Base-by-base conservation (phyloP, 345 rosid genomes). In the Cardiospermum halicacabum region DNA sequence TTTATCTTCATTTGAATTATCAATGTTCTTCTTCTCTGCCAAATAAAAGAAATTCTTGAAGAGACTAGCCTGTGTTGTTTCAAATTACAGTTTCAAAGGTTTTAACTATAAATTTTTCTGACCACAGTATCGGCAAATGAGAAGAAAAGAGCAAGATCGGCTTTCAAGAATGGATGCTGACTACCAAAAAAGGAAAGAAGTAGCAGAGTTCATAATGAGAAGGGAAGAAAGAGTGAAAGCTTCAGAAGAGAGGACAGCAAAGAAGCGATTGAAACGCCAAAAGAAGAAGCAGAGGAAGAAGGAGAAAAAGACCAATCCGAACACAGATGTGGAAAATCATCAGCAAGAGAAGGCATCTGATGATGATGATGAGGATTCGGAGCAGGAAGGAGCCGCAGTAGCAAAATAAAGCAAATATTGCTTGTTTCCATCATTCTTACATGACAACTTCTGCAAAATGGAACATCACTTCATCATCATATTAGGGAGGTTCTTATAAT, bases 61-160 rank as follows among this genome's bases (percentile, higher is more conserved):
- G n/a, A 7, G 36, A 53, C 50, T 56, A 40, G 27, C 40, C 39
- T 65, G 3, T 39, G 3, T n/a, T n/a, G n/a, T n/a, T n/a, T n/a
- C n/a, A n/a, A n/a, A n/a, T n/a, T n/a, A n/a, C 27, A 39, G 39
- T 31, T 39, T 26, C 27, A 7, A n/a, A 39, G 18, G 10, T 21
- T 27, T 55, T 28, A 19, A 55, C 18, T 24, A 21, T 65, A 18
- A 68, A 7, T 34, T 53, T 11, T 51, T 39, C 16, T 39, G 60
- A 30, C 58, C 49, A 71, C 84, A 94, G 97, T 94, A 89, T 69
- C 89, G 99, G 26, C 99, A 94, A 74, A 94, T 94, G 99, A 84
- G 96, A 66, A 74, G 99, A 66, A 84, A 78, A 70, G 99, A 94
- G 72, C 96, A 89, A 75, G 99, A 88, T 57, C 78, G 97, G 65